phyloP scores from a whole-genome alignment of 192 early-diverging fungal species.

The Coemansia sp. region DNA sequence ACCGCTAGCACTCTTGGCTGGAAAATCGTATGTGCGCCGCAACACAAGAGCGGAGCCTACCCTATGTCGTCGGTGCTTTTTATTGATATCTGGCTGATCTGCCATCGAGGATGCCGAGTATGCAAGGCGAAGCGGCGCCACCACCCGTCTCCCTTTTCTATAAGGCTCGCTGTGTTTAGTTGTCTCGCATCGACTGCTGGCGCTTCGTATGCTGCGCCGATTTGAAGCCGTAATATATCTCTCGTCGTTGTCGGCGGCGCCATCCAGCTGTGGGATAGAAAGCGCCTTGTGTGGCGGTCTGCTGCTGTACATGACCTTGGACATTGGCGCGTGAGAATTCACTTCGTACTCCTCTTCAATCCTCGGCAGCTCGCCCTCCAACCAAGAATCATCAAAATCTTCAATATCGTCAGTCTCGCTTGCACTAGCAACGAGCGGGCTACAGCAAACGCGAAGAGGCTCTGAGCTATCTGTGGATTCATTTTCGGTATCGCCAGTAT shows the following conservation, averaged over 20 bases:
- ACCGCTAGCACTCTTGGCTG: not conserved
- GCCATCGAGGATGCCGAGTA: not conserved
- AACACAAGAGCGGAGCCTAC: not conserved
- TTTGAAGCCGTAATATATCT: not conserved
- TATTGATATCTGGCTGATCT: not conserved
- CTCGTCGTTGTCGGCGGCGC: conserved; percentile 12
- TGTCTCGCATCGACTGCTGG: not conserved
- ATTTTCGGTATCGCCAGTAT: not conserved
- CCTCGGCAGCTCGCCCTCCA: conserved; percentile 13
- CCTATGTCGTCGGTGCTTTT: not conserved
- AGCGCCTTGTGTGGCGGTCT: not conserved
- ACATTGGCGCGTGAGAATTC: not conserved
- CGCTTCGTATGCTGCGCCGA: not conserved
- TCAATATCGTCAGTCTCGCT: not conserved
- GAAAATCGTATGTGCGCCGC: not conserved
- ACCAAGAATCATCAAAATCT: conserved; percentile 15
- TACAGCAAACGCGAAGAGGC: not conserved
- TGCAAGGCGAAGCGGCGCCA: not conserved
- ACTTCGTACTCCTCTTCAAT: not conserved
- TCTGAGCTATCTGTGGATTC: not conserved
- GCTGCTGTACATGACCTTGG: not conserved
- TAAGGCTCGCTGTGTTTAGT: not conserved
- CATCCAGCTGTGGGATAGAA: conserved; percentile 17
- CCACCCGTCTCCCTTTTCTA: not conserved
- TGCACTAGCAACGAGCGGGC: not conserved